Evolutionary conservation across 805 yeast species (phyloP).

Genomic region (Pichia deserticola): DNA sequence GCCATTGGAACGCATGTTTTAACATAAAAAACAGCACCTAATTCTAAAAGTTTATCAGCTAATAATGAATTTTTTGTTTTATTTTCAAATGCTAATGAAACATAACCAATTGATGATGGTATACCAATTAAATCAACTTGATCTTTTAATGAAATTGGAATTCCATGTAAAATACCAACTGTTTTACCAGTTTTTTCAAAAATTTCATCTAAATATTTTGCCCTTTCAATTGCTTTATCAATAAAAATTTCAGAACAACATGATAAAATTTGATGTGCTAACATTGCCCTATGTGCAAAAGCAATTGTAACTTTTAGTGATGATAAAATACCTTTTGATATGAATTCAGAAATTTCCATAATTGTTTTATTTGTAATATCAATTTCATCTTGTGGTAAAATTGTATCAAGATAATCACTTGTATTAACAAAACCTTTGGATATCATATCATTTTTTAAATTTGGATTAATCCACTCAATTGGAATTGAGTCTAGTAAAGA

Average conservation of each 20-base stretch:
- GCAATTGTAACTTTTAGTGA: conserved; percentile 44
- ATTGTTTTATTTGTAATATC: conserved; percentile 6
- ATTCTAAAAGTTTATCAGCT: conserved; percentile 32
- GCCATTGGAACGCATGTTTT: conserved; percentile 54
- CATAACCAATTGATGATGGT: conserved; percentile 43
- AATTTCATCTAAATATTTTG: conserved; percentile 47
- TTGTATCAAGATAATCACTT: conserved; percentile 17
- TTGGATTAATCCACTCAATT: conserved; percentile 37
- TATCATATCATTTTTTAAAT: conserved; percentile 26
- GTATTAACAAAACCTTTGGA: conserved; percentile 33
- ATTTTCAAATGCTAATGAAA: conserved; percentile 17
- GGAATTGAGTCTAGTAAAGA: conserved; percentile 22
- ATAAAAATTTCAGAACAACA: conserved; percentile 41
- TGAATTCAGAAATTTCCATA: not conserved
- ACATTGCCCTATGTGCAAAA: conserved; percentile 50
- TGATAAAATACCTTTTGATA: conserved; percentile 28
- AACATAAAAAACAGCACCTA: conserved; percentile 48
- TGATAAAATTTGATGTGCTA: conserved; percentile 47
- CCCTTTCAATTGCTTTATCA: conserved; percentile 51
- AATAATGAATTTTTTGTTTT: conserved; percentile 31
- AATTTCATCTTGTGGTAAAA: conserved; percentile 9
- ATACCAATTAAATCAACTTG: conserved; percentile 40
- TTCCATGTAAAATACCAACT: conserved; percentile 59
- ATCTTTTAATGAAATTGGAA: conserved; percentile 44
- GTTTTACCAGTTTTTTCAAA: conserved; percentile 38